These are phyloP conservation scores for Arthrobotrys iridis DNA, from an alignment of 2,329 filamentous ascomycete species.

Conservation along the genomic window DNA sequence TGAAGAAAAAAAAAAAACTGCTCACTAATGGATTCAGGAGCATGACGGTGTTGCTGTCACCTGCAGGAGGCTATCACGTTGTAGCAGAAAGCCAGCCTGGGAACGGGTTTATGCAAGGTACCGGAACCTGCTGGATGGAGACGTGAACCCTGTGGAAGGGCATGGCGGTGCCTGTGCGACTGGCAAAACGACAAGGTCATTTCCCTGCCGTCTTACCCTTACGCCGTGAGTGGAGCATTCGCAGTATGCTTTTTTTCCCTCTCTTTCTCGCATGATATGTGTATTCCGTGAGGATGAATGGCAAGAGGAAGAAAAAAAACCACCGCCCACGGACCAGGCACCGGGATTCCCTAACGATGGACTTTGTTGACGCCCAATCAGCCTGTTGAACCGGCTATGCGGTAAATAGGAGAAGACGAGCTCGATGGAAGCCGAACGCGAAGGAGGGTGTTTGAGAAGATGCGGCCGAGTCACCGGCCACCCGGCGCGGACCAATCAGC, in stretches of 20 bases:
- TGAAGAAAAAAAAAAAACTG: conserved; percentile 18
- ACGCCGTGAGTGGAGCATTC: conserved; percentile 24
- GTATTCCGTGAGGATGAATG: conserved; percentile 17
- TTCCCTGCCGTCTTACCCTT: conserved; percentile 52
- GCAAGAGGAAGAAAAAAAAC: conserved; percentile 34
- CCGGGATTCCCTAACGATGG: conserved; percentile 6
- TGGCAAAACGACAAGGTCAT: conserved; percentile 46
- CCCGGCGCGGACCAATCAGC: conserved; percentile 35
- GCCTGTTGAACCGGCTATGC: conserved; percentile 51
- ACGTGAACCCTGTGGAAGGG: conserved; percentile 19
- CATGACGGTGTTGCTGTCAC: conserved; percentile 52
- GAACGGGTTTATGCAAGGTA: conserved; percentile 54
- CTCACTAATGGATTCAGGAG: conserved; percentile 48
- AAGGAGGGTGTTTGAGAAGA: conserved; percentile 48
- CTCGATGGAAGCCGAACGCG: conserved; percentile 23
- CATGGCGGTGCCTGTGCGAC: conserved; percentile 28
- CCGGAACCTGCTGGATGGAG: conserved; percentile 45
- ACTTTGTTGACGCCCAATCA: conserved; percentile 46
- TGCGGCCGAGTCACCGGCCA: conserved; percentile 20
- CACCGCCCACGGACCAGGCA: conserved; percentile 10
- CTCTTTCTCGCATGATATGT: background rate
- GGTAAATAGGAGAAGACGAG: conserved; percentile 51
- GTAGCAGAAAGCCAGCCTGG: conserved; percentile 19
- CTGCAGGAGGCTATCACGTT: conserved; percentile 53
- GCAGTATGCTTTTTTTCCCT: background rate